Conservation (phyloP, 495 filamentous ascomycete genomes). For the Daldinia concentrica region DNA sequence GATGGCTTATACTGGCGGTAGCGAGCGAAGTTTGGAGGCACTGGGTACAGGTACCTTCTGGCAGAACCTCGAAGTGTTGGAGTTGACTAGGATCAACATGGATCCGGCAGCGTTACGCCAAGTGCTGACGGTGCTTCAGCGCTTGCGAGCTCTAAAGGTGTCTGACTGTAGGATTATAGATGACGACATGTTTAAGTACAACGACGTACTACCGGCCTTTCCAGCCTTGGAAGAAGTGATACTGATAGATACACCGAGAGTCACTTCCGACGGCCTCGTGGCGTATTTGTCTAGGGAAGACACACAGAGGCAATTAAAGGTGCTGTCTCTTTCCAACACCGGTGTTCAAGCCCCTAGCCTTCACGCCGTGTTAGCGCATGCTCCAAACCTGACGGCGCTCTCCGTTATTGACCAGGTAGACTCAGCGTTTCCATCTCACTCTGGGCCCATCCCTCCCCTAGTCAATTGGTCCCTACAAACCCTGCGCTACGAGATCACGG, state of each 20-base stretch:
- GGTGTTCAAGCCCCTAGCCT: constrained; percentile 71
- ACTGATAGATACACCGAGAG: constrained; percentile 70
- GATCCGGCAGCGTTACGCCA: constrained; percentile 76
- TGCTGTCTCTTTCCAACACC: constrained; percentile 71
- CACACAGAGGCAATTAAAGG: constrained; percentile 62
- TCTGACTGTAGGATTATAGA: constrained; percentile 72
- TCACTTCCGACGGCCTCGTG: constrained; percentile 75
- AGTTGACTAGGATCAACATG: constrained; percentile 75
- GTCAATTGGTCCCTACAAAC: constrained; percentile 70
- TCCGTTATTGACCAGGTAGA: constrained; percentile 72
- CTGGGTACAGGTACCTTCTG: constrained; percentile 73
- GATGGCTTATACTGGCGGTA: constrained; percentile 83
- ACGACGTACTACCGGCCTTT: constrained; percentile 69
- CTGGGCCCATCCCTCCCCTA: constrained; percentile 66
- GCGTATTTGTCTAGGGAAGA: constrained; percentile 63
- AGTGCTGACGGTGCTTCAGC: constrained; percentile 71
- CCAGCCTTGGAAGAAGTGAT: constrained; percentile 74
- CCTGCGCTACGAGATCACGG: constrained; percentile 84
- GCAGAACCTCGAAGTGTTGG: constrained; percentile 80
- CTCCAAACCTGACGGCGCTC: constrained; percentile 70
- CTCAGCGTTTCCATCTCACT: constrained; percentile 67
- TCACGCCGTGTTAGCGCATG: constrained; percentile 68
- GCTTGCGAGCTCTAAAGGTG: constrained; percentile 76
- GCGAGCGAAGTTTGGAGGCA: constrained; percentile 79
- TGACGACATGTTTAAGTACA: constrained; percentile 74